Evolutionary conservation across 2,329 filamentous ascomycete genomes (phyloP).

Genomic region (Penicillium sp.): DNA sequence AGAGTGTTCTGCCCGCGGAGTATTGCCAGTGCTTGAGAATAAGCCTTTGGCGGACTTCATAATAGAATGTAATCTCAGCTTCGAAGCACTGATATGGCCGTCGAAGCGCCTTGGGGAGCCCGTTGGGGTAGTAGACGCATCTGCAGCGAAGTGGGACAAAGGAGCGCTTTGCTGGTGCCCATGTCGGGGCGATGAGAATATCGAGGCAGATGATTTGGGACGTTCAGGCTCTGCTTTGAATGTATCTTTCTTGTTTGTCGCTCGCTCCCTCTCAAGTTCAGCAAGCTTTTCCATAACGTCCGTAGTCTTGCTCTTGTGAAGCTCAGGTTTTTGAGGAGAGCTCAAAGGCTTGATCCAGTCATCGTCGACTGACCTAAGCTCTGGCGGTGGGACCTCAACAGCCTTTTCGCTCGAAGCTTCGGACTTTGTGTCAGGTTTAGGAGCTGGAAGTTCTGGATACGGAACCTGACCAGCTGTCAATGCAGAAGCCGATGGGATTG

Average conservation of each 20-base stretch:
- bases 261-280: slow-evolving; percentile 29
- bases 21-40: slow-evolving; percentile 70
- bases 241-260: slow-evolving; percentile 11
- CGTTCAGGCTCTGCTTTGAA: slow-evolving; percentile 46
- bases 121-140: slow-evolving; percentile 56
- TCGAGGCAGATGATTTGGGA: slow-evolving; percentile 65
- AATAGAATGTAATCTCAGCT: slow-evolving; percentile 87
- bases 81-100: slow-evolving; percentile 85
- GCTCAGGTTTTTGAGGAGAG: slow-evolving; percentile 48
- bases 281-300: slow-evolving; percentile 58
- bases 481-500: slow-evolving; percentile 39
- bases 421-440: slow-evolving; percentile 30
- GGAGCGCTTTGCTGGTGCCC: slow-evolving; percentile 61
- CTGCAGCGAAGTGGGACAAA: slow-evolving; percentile 56
- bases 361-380: slow-evolving; percentile 44
- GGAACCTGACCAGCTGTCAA: slow-evolving; percentile 33
- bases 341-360: slow-evolving; percentile 60
- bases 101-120: slow-evolving; percentile 63
- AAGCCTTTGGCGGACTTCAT: slow-evolving; percentile 83
- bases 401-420: slow-evolving; percentile 24
- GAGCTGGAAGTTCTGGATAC: slow-evolving; percentile 37
- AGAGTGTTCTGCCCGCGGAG: slow-evolving; percentile 57
- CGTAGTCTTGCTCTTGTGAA: slow-evolving; percentile 61
- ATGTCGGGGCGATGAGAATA: slow-evolving; percentile 53
- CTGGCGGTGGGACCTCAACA: slow-evolving; percentile 21